Base-by-base conservation (phyloP, 73 alveolate genomes). In the Paramecium bursaria region DNA sequence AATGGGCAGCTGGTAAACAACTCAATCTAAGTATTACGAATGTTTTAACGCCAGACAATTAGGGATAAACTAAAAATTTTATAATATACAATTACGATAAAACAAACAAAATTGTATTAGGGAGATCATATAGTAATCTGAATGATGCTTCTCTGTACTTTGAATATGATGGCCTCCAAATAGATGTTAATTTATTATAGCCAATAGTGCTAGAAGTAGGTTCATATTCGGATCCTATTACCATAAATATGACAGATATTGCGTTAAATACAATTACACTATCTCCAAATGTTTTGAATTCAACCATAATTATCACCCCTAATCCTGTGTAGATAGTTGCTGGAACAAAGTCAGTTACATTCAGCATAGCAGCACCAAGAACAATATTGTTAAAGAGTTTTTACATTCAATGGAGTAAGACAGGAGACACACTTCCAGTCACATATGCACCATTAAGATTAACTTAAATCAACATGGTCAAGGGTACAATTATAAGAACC, bases 371-470 rank as follows among this genome's bases (percentile, higher is more conserved):
- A 27, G 89, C 89, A 21, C 89, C 89, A 1, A 29, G 89, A 35
- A 39, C 89, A 15, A 79, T 79, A 3, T 22, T 79, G 14, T 21
- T 52, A 4, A 48, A 79, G 31, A 54, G 73, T 19, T 79, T 49
- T 23, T 79, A 79, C 23, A 79, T 79, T 3, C 25, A 48, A 31
- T 79, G 89, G 89, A 53, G 85, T 53, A 79, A 79, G 26, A 79
- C 89, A 13, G 89, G 89, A 14, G 89, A 79, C 29, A 79, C 89
- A 0, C 54, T 79, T 27, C 89, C 89, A 14, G 85, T 50, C 2
- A 79, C 89, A 22, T 79, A 79, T 79, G 89, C 89, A 21, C 85
- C 75, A 22, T 42, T 79, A 33, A 54, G 85, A 50, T 54, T 61
- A 25, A 79, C 89, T n/a, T 26, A 48, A 19, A 31, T 79, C 7